Base-by-base conservation (phyloP, 1,139 yeast genomes). In the Komagataea norvegica region DNA sequence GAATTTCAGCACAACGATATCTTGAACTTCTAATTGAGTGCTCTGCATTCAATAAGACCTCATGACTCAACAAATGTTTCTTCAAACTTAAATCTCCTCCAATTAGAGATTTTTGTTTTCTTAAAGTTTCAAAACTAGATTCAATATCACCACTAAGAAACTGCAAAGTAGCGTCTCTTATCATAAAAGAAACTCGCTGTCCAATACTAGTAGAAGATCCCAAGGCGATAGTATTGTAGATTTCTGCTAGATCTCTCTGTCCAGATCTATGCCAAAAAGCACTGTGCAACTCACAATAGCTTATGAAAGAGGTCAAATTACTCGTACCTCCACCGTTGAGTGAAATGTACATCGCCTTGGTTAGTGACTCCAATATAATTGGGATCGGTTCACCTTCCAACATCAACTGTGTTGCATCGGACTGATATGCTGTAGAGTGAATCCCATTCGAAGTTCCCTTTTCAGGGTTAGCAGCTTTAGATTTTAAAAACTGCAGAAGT, bases 401-500 rank as follows among this genome's bases (percentile, higher is more conserved):
- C 58, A 79, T 61, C 18, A 67, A 52, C 40, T 76, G 77, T 2
- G 72, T 55, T 0, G 79, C 74, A 48, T 79, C 84, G 46, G 74
- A 73, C 49, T 77, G 80, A 51, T 68, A 73, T 22, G 85, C 74
- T 52, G 73, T 64, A 0, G 87, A 69, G 46, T 77, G 77, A 30
- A 80, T 60, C 3, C 59, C 31, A 56, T 61, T 67, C 16, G 72
- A 61, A 3, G 79, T 71, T 7, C 17, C 28, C 20, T 29, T 33
- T 15, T 37, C 37, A 10, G 29, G 16, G 7, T 74, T 76, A 43
- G 69, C 73, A 0, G 85, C 70, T 49, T 77, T 77, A 15, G 72
- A 63, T 26, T 79, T 74, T 33, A 85, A 61, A 52, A 80, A 81
- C 34, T 74, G 75, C 9, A 84, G 61, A 16, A 85, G 68, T 52